Base-by-base conservation (phyloP, 1,284 basidiomycete genomes). In the Ceratobasidium sp. region DNA sequence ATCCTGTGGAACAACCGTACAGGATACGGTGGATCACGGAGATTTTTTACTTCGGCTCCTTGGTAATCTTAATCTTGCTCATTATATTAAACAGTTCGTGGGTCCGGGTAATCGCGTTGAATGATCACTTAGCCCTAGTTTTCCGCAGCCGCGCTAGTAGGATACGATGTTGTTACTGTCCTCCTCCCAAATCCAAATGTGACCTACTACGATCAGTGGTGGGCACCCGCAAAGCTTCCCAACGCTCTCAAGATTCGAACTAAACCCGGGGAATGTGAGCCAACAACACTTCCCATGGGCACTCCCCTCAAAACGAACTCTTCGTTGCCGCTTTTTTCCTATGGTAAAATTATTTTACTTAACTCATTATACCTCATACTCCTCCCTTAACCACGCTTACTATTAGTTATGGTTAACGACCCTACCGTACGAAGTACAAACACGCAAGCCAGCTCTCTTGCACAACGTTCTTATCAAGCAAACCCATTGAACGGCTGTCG, bases 151-250 rank as follows among this genome's bases (percentile, higher is more conserved):
- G 51, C 27, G 2, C 17, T 67, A 9, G n/a, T 24, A 1, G 65
- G 51, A 57, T 67, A 67, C 24, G 36, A 67, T 0, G 33, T 41
- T 1, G 53, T 67, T 11, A 57, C 53, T 0, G 53, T 67, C 22
- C 1, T 57, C 1, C 6, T 6, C 9, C 3, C n/a, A 11, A 27
- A 57, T 19, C 65, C 65, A 4, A 65, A 65, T 22, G 53, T 65
- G 9, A 65, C 63, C 2, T n/a, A 65, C 9, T 48, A 31, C 48
- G 29, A 65, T 19, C 63, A 65, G 31, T 65, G 63, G 63, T 65
- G 63, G 63, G 63, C 63, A 6, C 63, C 63, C 3, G 24, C 22
- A 15, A 31, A 33, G 29, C 27, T 65, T 1, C 63, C 63, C 4
- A 51, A 50, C 2, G 63, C 24, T 31, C 19, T 53, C 14, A 17